Evolutionary conservation across 805 yeast genomes (phyloP), one percentile per base, ranked within the genome.

Genomic region (Sporopachydermia lactativora): DNA sequence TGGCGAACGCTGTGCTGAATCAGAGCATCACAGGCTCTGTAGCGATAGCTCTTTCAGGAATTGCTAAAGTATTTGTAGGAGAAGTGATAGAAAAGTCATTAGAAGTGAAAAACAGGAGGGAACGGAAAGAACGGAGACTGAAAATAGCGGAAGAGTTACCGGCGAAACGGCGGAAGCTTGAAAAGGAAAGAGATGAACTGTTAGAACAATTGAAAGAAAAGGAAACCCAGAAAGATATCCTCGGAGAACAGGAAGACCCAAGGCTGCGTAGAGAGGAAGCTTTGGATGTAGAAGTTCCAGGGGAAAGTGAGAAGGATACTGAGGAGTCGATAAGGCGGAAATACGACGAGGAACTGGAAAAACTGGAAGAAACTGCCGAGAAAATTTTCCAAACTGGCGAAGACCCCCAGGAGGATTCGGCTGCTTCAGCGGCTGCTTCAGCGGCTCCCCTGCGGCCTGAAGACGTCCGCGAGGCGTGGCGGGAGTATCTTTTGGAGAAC

Each of bases 381-480:
- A 62, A 54, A 19, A 50, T 36, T 48, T 58, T 41, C 36, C 51
- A 52, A 16, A 56, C 50, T 15, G 52, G 43, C 6, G 50, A 47
- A 18, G 38, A 38, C 19, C 34, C 19, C n/a, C 42, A 19, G n/a
- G 45, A 31, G 19, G n/a, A n/a, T n/a, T n/a, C n/a, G n/a, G n/a
- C n/a, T n/a, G n/a, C n/a, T n/a, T n/a, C n/a, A n/a, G n/a, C n/a
- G n/a, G n/a, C n/a, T n/a, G n/a, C n/a, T n/a, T n/a, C n/a, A n/a
- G n/a, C n/a, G n/a, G 19, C 41, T 38, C 95, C 95, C 1, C 56
- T 88, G 37, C 65, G 74, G 24, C 95, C 96, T 0, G 86, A 82
- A 45, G 94, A 88, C 53, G 68, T 88, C 18, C 61, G 94, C 39
- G 95, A 85, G 50, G 96, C 96, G 1, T 83, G 94, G 89, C 65